phyloP scores from a whole-genome alignment of 2,329 filamentous ascomycete genomes.

The Fusarium virguliforme region DNA sequence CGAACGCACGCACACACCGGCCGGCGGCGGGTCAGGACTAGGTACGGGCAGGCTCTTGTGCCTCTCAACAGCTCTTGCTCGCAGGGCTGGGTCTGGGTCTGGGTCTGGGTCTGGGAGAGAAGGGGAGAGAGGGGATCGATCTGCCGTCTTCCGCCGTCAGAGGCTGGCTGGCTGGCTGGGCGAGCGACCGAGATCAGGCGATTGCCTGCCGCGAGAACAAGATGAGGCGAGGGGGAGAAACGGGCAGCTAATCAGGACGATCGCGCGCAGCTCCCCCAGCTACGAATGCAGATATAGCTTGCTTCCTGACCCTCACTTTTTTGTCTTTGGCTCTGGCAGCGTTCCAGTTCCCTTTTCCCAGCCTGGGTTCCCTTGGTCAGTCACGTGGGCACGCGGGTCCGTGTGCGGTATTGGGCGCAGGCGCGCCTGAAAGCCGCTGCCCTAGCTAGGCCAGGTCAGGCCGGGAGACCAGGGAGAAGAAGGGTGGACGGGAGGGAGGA shows the following conservation, averaged over 20 bases:
- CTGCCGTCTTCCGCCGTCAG: conserved; percentile 17
- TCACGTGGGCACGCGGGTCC: conserved; percentile 6
- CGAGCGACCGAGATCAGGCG: conserved; percentile 28
- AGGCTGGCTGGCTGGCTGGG: conserved; percentile 15
- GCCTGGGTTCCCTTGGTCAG: conserved; percentile 6
- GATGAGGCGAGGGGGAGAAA: conserved; percentile 25
- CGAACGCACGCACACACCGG: conserved; percentile 31
- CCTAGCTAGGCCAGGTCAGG: conserved; percentile 17
- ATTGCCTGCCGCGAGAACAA: conserved; percentile 43
- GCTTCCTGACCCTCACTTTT: conserved; percentile 4
- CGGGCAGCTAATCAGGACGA: conserved; percentile 17
- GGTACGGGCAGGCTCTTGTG: neutral
- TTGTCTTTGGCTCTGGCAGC: conserved; percentile 9
- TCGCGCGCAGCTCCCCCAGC: conserved; percentile 16
- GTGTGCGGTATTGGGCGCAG: conserved; percentile 14
- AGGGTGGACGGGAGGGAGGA: conserved; percentile 10
- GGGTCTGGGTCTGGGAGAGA: conserved; percentile 10
- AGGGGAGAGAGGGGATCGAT: conserved; percentile 8
- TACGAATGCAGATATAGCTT: conserved; percentile 14
- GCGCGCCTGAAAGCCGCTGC: conserved; percentile 8
- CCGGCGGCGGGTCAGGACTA: conserved; percentile 31
- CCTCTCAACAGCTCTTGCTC: neutral
- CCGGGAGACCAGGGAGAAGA: conserved; percentile 16
- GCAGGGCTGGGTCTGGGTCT: conserved; percentile 5
- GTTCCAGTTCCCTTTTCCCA: conserved; percentile 14